Evolutionary conservation across 2,329 filamentous ascomycete genomes (phyloP).

Genomic region (Ophiostoma angusticollis): DNA sequence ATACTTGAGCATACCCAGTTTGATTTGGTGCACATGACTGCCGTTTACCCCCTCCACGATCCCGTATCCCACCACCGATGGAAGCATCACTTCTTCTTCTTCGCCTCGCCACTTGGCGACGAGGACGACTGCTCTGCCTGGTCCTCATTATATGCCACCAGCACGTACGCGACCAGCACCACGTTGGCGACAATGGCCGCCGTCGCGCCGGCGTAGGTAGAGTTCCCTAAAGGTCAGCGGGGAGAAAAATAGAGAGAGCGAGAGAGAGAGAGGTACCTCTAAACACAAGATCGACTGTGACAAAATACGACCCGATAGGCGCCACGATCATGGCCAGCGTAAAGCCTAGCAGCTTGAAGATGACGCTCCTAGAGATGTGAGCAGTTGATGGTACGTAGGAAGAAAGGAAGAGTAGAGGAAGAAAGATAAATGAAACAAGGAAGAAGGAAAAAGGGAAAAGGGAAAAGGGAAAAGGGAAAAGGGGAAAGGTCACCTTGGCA

Average conservation of each 20-base stretch:
- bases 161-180: slow-evolving; percentile 77
- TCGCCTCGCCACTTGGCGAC: slow-evolving; percentile 23
- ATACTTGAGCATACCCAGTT: too few species aligned
- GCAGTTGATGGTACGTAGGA: slow-evolving; percentile 1
- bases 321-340: slow-evolving; percentile 81
- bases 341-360: slow-evolving; percentile 80
- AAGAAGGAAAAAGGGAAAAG: too few species aligned
- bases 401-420: too few species aligned
- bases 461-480: too few species aligned
- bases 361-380: slow-evolving; percentile 51
- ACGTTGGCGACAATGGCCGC: slow-evolving; percentile 87
- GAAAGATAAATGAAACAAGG: too few species aligned
- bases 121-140: slow-evolving; percentile 37
- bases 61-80: too few species aligned
- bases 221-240: slow-evolving; percentile 51
- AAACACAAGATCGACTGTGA: slow-evolving; percentile 65
- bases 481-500: slow-evolving; percentile 68
- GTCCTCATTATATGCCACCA: slow-evolving; percentile 87
- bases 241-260: not conserved
- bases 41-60: too few species aligned
- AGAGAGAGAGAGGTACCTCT: slow-evolving; percentile 40
- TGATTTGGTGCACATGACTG: not conserved
- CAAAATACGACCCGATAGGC: slow-evolving; percentile 82
- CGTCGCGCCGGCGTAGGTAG: slow-evolving; percentile 71
- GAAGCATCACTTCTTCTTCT: slow-evolving; percentile 37